Conservation (phyloP, 2,329 filamentous ascomycete species). For the Aureobasidium zeae region DNA sequence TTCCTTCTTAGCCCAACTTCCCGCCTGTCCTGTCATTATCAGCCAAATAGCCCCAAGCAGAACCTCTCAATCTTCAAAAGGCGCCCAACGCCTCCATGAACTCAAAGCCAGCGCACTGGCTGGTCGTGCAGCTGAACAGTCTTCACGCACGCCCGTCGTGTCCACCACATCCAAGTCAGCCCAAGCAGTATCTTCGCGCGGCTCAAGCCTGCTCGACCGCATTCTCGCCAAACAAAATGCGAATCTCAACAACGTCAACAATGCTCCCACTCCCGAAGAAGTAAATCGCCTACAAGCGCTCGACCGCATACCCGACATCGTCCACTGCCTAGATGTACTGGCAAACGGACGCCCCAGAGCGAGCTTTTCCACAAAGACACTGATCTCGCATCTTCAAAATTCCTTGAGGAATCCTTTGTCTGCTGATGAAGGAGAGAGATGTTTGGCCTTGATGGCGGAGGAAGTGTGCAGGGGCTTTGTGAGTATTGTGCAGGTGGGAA, state of each 20-base stretch:
- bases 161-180: conserved; percentile 30
- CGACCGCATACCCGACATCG: conserved; percentile 38
- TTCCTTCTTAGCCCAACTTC: conserved; percentile 49
- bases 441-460: conserved; percentile 34
- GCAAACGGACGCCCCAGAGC: conserved; percentile 30
- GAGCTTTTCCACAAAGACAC: conserved; percentile 36
- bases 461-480: conserved; percentile 39
- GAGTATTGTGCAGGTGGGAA: conserved; percentile 30
- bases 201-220: conserved; percentile 40
- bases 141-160: conserved; percentile 19
- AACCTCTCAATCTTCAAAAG: conserved; percentile 51
- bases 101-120: conserved; percentile 45
- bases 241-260: conserved; percentile 29
- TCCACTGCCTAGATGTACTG: conserved; percentile 35
- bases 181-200: conserved; percentile 30
- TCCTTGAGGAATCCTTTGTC: conserved; percentile 39
- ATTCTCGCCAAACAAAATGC: conserved; percentile 42
- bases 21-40: conserved; percentile 44
- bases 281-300: conserved; percentile 39
- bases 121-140: conserved; percentile 27
- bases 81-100: conserved; percentile 59
- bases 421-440: conserved; percentile 36
- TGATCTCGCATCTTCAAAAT: conserved; percentile 36
- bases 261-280: conserved; percentile 35
- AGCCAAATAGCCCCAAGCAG: conserved; percentile 43